Evolutionary conservation across 768 basidiomycete genomes (phyloP).

Genomic region (Suillus tomentosus): DNA sequence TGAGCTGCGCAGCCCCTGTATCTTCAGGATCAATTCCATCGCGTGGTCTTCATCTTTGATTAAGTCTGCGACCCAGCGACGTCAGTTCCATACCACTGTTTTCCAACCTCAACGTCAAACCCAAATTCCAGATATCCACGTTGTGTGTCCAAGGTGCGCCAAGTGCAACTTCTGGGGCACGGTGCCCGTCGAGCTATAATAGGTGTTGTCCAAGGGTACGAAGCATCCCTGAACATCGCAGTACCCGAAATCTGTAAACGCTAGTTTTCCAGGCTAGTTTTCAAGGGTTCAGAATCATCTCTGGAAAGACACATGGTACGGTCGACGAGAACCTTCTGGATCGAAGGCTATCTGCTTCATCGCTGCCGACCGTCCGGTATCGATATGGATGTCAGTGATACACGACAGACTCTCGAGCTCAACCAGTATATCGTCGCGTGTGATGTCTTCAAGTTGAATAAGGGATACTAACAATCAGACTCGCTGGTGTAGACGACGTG

Average conservation of each 20-base stretch:
- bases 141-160: slow-evolving; percentile 17
- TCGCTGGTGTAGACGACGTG: background rate
- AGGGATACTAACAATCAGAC: background rate
- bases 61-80: background rate
- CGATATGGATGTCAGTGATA: too few species aligned
- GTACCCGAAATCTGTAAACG: background rate
- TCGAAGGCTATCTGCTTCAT: background rate
- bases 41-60: background rate
- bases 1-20: background rate
- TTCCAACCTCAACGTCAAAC: slow-evolving; percentile 19
- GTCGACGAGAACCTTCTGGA: background rate
- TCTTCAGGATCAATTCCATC: background rate
- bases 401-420: background rate
- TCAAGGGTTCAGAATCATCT: background rate
- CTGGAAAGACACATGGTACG: background rate
- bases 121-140: slow-evolving; percentile 28
- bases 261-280: background rate
- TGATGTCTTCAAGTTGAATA: background rate
- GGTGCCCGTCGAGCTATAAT: slow-evolving; percentile 14
- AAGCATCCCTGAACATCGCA: background rate
- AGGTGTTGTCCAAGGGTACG: background rate
- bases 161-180: slow-evolving; percentile 27
- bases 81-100: background rate
- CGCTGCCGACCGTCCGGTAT: background rate
- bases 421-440: background rate